phyloP scores from a whole-genome alignment of 768 basidiomycete genomes.

The Leccinum sublutescens region DNA sequence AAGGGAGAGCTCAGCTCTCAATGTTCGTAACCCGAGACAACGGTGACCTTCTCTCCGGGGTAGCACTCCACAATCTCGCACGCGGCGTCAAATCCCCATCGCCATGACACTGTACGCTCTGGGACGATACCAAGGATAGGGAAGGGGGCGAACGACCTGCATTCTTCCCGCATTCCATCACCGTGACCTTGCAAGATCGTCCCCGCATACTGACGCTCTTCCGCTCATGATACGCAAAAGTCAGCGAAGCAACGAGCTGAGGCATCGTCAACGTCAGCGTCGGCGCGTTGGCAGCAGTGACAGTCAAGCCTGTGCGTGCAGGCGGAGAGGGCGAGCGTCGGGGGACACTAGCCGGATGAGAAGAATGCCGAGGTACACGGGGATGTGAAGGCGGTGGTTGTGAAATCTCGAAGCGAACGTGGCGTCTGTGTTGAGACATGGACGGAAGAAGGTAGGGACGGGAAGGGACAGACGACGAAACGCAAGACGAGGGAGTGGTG shows the following conservation, averaged over 20 bases:
- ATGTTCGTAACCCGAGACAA: constrained; percentile 21
- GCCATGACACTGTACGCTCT: background rate
- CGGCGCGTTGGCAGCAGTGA: constrained; percentile 5
- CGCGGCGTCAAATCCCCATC: background rate
- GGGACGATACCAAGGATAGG: background rate
- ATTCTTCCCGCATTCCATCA: constrained; percentile 7
- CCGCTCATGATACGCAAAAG: constrained; percentile 26
- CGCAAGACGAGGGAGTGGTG: background rate
- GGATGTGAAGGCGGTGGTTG: background rate
- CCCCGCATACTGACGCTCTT: constrained; percentile 20
- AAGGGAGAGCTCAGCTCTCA: constrained; percentile 22
- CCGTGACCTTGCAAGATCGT: constrained; percentile 4
- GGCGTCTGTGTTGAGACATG: constrained; percentile 12
- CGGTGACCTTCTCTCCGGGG: constrained; percentile 25
- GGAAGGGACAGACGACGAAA: constrained; percentile 7
- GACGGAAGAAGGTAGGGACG: constrained; percentile 1
- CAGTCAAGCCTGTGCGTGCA: constrained; percentile 10
- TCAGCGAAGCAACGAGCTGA: constrained; percentile 32
- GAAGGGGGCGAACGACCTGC: constrained; percentile 11
- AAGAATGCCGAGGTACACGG: background rate
- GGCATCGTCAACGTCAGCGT: constrained; percentile 28
- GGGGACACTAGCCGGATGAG: constrained; percentile 8
- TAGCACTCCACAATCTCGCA: constrained; percentile 11
- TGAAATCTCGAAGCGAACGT: constrained; percentile 25
- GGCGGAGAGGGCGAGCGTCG: constrained; percentile 29